A percentile compares a stretch with the other conserved stretches of the same genome.
Conservation (phyloP, 164 flowering plant genomes). For the Annona cherimola region DNA sequence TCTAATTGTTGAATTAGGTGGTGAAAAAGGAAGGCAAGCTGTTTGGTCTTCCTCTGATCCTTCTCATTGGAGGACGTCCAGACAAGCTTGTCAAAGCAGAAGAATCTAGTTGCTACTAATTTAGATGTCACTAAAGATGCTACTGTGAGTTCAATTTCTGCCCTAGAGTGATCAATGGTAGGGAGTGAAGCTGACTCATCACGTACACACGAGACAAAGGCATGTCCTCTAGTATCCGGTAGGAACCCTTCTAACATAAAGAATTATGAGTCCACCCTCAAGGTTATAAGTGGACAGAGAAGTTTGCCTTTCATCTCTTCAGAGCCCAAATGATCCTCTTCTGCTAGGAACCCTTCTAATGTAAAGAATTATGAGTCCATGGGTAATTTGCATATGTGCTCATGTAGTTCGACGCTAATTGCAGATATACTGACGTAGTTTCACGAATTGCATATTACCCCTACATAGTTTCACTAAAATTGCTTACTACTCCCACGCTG, state of each 20-base stretch:
- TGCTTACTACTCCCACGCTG: too few species aligned
- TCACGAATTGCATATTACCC: too few species aligned
- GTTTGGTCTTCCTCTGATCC: slow-evolving; percentile 54
- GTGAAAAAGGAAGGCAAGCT: slow-evolving; percentile 50
- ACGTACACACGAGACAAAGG: slow-evolving; percentile 59
- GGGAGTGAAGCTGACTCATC: slow-evolving; percentile 57
- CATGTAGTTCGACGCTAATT: too few species aligned
- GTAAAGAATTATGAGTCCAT: slow-evolving; percentile 57
- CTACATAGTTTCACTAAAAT: too few species aligned
- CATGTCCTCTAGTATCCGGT: slow-evolving; percentile 66
- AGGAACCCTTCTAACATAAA: slow-evolving; percentile 41
- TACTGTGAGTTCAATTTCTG: slow-evolving; percentile 29
- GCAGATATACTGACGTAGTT: too few species aligned
- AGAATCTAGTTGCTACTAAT: slow-evolving; percentile 58
- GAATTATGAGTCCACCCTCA: slow-evolving; percentile 66
- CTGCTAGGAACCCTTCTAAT: slow-evolving; percentile 45
- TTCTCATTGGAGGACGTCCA: slow-evolving; percentile 55
- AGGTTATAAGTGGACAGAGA: too few species aligned
- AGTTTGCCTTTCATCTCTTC: too few species aligned
- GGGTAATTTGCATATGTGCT: too few species aligned
- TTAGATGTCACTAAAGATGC: slow-evolving; percentile 47
- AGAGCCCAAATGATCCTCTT: too few species aligned
- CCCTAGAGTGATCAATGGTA: slow-evolving; percentile 3
- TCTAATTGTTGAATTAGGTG: slow-evolving; percentile 28
- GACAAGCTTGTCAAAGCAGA: slow-evolving; percentile 61